Conservation (phyloP, 1,284 basidiomycete species). For the Ganoderma leucocontextum region DNA sequence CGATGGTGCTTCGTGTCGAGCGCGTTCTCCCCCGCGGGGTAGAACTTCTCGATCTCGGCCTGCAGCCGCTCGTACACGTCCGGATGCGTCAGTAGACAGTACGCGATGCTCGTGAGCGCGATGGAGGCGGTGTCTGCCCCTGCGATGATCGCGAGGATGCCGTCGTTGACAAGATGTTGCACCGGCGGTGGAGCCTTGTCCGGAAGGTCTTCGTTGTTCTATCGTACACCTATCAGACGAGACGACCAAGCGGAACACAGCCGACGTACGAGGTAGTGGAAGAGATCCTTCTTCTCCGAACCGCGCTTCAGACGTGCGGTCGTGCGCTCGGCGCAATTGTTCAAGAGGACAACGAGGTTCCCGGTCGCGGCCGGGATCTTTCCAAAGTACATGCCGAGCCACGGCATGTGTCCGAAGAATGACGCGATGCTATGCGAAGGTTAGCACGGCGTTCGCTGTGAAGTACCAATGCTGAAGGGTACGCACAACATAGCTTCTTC, state of each 20-base stretch:
- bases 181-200: constrained; percentile 20
- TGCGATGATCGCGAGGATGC: constrained; percentile 32
- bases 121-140: constrained; percentile 44
- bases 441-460: neutral
- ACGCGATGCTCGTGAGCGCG: constrained; percentile 35
- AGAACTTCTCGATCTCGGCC: constrained; percentile 41
- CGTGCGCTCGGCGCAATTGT: constrained; percentile 16
- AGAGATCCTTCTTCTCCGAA: constrained; percentile 31
- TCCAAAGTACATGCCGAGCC: neutral
- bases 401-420: constrained; percentile 5
- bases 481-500: constrained; percentile 11
- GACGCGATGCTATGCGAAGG: neutral
- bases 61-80: constrained; percentile 34
- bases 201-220: constrained; percentile 35
- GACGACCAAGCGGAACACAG: neutral
- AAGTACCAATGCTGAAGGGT: neutral
- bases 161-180: constrained; percentile 26
- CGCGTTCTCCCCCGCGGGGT: constrained; percentile 36
- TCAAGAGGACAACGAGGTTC: constrained; percentile 16
- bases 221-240: neutral
- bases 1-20: constrained; percentile 32
- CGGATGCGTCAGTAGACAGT: constrained; percentile 33
- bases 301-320: constrained; percentile 21
- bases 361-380: constrained; percentile 16
- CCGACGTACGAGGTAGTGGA: constrained; percentile 31